These are phyloP conservation scores for Cutaneotrichosporon cavernicola DNA, from an alignment of 1,284 basidiomycete species.

Conservation along the genomic window DNA sequence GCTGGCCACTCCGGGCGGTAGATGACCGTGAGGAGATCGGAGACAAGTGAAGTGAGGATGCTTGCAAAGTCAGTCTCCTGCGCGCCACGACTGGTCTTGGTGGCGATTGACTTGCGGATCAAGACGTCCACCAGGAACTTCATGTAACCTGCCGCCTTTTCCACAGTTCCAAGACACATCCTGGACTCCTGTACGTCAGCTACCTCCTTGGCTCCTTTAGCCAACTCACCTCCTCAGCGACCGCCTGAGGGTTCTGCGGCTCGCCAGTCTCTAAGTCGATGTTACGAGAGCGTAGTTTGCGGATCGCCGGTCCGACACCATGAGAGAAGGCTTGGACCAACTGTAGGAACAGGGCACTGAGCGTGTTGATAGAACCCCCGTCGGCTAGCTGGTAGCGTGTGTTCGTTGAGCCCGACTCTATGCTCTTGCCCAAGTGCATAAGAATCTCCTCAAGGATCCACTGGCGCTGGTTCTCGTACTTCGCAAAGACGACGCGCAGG, in stretches of 20 bases:
- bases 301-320: conserved; percentile 58
- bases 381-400: conserved; percentile 71
- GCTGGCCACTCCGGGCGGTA: conserved; percentile 98
- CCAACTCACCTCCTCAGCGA: conserved; percentile 7
- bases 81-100: conserved; percentile 78
- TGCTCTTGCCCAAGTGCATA: conserved; percentile 80
- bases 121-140: neutral
- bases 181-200: neutral
- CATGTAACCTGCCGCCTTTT: conserved; percentile 1
- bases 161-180: neutral
- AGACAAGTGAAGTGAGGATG: conserved; percentile 85
- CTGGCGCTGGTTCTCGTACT: conserved; percentile 79
- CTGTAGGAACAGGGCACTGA: conserved; percentile 87
- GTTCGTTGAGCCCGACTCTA: conserved; percentile 80
- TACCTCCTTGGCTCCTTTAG: no score
- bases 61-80: conserved; percentile 87
- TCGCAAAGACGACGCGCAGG: conserved; percentile 83
- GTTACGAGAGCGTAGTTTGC: conserved; percentile 58
- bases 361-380: conserved; percentile 76
- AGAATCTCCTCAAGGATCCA: conserved; percentile 98
- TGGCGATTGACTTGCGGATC: conserved; percentile 29
- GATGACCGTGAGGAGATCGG: conserved; percentile 81
- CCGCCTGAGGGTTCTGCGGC: conserved; percentile 9
- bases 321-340: conserved; percentile 91
- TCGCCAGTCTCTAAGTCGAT: conserved; percentile 58